Percentiles rank a stretch among this genome's conserved stretches.
Evolutionary conservation across 2,329 filamentous ascomycete species (phyloP).

Genomic region (Clonostachys rosea): DNA sequence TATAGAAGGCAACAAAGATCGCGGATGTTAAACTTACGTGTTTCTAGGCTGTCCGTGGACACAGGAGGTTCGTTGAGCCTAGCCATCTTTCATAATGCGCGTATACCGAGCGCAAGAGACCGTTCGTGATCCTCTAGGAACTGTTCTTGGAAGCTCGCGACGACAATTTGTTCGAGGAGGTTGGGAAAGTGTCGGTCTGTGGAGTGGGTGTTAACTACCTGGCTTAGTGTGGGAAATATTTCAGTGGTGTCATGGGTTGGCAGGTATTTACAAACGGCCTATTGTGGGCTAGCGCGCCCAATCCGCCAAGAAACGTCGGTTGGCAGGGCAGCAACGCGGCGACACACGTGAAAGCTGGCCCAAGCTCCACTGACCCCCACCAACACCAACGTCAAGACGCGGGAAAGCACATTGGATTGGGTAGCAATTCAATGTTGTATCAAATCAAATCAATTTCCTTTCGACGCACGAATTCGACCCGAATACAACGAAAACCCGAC

Average conservation of each 20-base stretch:
- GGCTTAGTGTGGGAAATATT: conserved; percentile 8
- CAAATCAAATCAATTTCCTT: no score
- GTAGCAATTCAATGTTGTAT: not conserved
- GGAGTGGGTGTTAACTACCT: conserved; percentile 3
- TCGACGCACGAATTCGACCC: no score
- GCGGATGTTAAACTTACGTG: conserved; percentile 45
- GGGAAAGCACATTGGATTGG: not conserved
- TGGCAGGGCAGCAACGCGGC: conserved; percentile 15
- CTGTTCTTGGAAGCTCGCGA: no score
- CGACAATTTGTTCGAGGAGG: conserved; percentile 4
- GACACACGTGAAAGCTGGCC: no score
- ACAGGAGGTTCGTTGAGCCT: conserved; percentile 71
- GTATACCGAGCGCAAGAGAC: no score
- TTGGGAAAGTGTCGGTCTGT: conserved; percentile 13
- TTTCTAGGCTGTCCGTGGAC: conserved; percentile 67
- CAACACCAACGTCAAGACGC: no score
- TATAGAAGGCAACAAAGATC: not conserved
- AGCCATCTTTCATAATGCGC: conserved; percentile 55
- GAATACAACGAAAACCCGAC: no score
- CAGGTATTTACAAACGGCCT: conserved; percentile 23
- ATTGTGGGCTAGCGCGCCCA: conserved; percentile 14
- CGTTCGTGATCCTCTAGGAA: no score
- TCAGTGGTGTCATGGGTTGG: conserved; percentile 14
- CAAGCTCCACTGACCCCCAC: no score
- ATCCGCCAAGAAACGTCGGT: conserved; percentile 11